Evolutionary conservation across 164 flowering plant species (phyloP).

Genomic region (Annona squamosa): DNA sequence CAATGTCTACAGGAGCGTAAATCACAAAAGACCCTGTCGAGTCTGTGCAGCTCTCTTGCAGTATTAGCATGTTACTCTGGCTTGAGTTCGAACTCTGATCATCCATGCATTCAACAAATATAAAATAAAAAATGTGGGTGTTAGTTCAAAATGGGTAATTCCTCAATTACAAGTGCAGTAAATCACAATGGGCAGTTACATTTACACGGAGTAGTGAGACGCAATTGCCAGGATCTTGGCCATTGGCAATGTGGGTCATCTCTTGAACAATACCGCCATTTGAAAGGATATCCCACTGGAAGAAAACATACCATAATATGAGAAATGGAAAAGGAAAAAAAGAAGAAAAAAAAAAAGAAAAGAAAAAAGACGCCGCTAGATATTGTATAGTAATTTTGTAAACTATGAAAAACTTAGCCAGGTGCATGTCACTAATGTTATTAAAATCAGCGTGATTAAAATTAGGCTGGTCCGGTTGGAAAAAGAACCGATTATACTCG

Average conservation of each 20-base stretch:
- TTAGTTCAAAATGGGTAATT: background rate
- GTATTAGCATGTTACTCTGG: slow-evolving; percentile 95
- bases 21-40: slow-evolving; percentile 74
- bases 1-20: slow-evolving; percentile 88
- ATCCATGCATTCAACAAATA: background rate
- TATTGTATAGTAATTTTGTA: too few species aligned
- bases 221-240: slow-evolving; percentile 71
- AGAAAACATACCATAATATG: background rate
- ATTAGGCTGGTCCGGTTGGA: too few species aligned
- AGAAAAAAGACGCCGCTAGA: background rate
- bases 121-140: background rate
- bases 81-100: slow-evolving; percentile 73
- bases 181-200: slow-evolving; percentile 26
- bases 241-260: slow-evolving; percentile 81
- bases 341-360: too few species aligned
- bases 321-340: background rate
- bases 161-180: background rate
- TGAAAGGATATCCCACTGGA: slow-evolving; percentile 83
- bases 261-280: slow-evolving; percentile 73
- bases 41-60: slow-evolving; percentile 90
- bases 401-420: too few species aligned
- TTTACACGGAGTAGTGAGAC: slow-evolving; percentile 70
- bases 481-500: too few species aligned
- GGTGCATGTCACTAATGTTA: too few species aligned
- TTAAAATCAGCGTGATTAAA: too few species aligned